These are phyloP conservation scores for Shiraia sp. DNA, from an alignment of 2,329 filamentous ascomycete genomes.

Conservation along the genomic window DNA sequence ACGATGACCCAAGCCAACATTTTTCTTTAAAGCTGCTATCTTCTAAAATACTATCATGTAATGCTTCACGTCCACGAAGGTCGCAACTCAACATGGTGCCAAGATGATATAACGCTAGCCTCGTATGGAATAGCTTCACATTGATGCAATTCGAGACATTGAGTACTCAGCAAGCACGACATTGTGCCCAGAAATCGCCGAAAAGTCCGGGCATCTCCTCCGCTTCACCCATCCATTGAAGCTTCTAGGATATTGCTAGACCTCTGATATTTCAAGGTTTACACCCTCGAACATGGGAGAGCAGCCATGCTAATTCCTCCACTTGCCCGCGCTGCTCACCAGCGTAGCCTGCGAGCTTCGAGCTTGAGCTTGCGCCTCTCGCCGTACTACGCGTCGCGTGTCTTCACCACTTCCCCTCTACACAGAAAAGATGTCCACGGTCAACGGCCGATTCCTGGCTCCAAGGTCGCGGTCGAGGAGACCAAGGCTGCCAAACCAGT, in stretches of 20 bases:
- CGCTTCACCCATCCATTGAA: constrained; percentile 9
- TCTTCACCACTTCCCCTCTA: constrained; percentile 50
- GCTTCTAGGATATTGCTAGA: constrained; percentile 7
- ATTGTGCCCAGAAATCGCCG: constrained; percentile 7
- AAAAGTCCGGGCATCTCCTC: not conserved
- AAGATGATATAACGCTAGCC: too few relatives aligned
- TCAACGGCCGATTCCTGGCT: constrained; percentile 32
- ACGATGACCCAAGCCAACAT: too few relatives aligned
- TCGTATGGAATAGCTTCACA: too few relatives aligned
- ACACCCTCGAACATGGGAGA: constrained; percentile 25
- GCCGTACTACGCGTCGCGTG: constrained; percentile 34
- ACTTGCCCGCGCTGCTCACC: constrained; percentile 40
- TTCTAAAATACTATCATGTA: too few relatives aligned
- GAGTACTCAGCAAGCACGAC: constrained; percentile 10
- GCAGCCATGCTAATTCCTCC: constrained; percentile 40
- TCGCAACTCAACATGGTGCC: too few relatives aligned
- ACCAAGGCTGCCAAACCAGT: constrained; percentile 26
- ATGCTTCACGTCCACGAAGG: too few relatives aligned
- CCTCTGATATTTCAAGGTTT: not conserved
- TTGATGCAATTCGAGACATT: too few relatives aligned
- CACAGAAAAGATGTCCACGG: constrained; percentile 50
- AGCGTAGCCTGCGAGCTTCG: constrained; percentile 28
- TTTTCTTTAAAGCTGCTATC: too few relatives aligned
- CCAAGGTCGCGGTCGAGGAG: constrained; percentile 23
- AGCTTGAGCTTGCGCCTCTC: constrained; percentile 22